Percentiles rank a stretch among this genome's conserved stretches.
phyloP scores from a whole-genome alignment of 129 eudicot genomes.

The Arctium lappa region DNA sequence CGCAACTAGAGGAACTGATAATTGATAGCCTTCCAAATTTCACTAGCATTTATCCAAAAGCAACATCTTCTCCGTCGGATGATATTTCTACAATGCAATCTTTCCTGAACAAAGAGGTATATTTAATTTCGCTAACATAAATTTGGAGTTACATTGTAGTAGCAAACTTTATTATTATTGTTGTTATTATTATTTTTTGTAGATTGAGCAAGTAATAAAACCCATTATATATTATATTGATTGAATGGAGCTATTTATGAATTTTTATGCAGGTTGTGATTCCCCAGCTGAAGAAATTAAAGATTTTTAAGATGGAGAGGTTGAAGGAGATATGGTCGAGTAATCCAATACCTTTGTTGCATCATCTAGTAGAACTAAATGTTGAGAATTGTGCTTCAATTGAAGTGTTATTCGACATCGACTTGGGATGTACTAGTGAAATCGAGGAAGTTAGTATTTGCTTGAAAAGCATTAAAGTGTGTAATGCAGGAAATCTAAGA shows the following conservation, averaged over 20 bases:
- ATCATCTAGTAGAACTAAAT: neutral
- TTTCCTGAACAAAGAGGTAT: too few relatives aligned
- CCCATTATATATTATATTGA: too few relatives aligned
- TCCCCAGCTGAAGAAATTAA: neutral
- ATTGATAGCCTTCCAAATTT: neutral
- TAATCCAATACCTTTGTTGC: neutral
- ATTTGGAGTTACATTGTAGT: too few relatives aligned
- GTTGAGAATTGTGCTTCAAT: neutral
- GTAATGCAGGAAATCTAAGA: neutral
- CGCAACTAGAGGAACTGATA: neutral
- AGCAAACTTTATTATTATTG: too few relatives aligned
- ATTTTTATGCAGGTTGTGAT: neutral
- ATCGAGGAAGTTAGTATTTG: neutral
- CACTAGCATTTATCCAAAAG: neutral
- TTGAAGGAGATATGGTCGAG: neutral
- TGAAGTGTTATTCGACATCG: constrained; percentile 11
- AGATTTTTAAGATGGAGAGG: neutral
- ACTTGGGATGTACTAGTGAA: neutral
- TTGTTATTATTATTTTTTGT: too few relatives aligned
- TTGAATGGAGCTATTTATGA: too few relatives aligned
- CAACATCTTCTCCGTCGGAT: neutral
- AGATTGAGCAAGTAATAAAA: too few relatives aligned
- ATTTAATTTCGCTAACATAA: too few relatives aligned
- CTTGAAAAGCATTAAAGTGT: neutral
- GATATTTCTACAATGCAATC: too few relatives aligned